Evolutionary conservation across 768 basidiomycete genomes (phyloP), one percentile per base, ranked within the genome.

Genomic region (Nidularia pulvinata): DNA sequence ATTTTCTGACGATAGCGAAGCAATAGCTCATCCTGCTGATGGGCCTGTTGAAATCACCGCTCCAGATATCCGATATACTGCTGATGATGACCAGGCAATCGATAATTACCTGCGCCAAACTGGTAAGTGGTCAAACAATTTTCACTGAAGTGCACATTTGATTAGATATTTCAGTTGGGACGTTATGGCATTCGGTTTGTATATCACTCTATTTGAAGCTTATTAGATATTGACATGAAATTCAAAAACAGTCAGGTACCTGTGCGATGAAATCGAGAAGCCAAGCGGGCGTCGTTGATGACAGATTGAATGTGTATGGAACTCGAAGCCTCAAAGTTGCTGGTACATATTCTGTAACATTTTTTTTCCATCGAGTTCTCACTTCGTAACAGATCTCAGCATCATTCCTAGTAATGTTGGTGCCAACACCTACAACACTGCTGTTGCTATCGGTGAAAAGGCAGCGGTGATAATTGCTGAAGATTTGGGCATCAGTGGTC

Each of bases 391-490:
- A 65, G 63, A 67, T 51, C 57, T 61, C 25, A 67, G 62, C 53
- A 69, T 69, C 39, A 55, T 59, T 2, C 69, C 69, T 13, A 55
- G 51, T 1, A 73, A 71, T 53, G 71, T 74, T 4, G 61, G 61
- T 32, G 56, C 61, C 19, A 73, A 74, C 54, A 76, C 71, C 0
- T 76, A 73, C 54, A 70, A 65, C 48, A 64, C 71, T 6, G 70
- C 72, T 7, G 53, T 76, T 16, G 67, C 66, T 1, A 65, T 85
- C n/a, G 83, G 80, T 1, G 84, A 86, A 66, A 84, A 84, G 65
- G 84, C 81, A 0, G 81, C 82, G 0, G 47, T 72, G n/a, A 72
- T 84, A 37, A 79, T 85, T 37, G 80, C 79, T 2, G 72, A 84
- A 51, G 86, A 86, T n/a, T 54, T 78, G 36, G 63, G 64, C 6